Evolutionary conservation across 2,329 filamentous ascomycete species (phyloP).

Genomic region (Plectosphaerella sp.): DNA sequence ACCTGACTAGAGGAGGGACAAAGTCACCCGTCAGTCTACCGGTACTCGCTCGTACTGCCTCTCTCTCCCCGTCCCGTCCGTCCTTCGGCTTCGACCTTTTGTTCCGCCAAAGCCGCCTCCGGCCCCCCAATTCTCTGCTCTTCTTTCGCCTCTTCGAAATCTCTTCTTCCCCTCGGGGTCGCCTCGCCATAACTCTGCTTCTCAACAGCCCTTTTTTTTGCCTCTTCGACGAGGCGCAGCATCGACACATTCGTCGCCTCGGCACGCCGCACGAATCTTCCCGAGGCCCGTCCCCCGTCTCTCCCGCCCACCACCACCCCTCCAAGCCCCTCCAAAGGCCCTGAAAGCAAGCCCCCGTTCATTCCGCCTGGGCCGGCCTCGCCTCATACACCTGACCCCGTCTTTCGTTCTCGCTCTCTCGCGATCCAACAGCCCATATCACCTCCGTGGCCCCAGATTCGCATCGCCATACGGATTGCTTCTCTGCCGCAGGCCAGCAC

Average conservation of each 20-base stretch:
- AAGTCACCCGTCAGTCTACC: not conserved
- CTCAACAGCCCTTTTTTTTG: not conserved
- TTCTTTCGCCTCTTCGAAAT: conserved; percentile 2
- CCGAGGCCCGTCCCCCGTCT: not conserved
- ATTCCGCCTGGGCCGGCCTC: no score
- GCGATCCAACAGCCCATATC: not conserved
- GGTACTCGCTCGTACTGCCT: not conserved
- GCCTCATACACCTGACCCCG: not conserved
- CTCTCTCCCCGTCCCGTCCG: not conserved
- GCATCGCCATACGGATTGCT: not conserved
- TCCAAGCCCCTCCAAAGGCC: no score
- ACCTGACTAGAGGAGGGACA: not conserved
- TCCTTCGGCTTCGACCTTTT: not conserved
- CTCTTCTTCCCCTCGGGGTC: not conserved
- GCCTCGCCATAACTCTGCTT: not conserved
- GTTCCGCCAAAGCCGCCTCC: no score
- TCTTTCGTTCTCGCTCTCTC: not conserved
- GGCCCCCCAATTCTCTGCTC: not conserved
- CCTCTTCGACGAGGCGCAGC: conserved; percentile 2
- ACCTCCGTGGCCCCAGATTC: not conserved
- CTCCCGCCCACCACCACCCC: no score
- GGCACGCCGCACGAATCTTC: not conserved
- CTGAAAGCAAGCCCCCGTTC: no score
- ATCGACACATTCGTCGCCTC: not conserved
- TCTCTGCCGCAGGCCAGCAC: not conserved